Percentiles rank a stretch among this genome's conserved stretches.
Evolutionary conservation across 2,329 filamentous ascomycete genomes (phyloP).

Genomic region (Parastagonospora avenae): DNA sequence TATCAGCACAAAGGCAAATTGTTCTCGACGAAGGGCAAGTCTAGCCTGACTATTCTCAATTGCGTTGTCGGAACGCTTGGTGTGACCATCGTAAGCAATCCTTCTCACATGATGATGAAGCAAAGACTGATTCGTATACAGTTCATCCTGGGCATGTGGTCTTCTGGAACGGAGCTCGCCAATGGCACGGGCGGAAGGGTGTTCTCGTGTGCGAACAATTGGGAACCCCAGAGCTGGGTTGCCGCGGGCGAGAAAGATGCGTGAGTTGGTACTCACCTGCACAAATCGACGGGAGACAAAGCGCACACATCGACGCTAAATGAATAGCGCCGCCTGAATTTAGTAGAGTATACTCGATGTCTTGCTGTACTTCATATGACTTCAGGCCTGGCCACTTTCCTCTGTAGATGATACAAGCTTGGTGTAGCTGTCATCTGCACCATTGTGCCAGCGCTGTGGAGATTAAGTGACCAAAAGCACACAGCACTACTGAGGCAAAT

Average conservation of each 20-base stretch:
- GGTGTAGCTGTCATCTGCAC: no score
- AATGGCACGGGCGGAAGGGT: conserved; percentile 29
- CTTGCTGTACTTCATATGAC: no score
- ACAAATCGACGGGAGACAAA: no score
- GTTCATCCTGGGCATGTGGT: conserved; percentile 38
- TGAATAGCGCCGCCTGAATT: no score
- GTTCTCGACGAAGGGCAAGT: conserved; percentile 50
- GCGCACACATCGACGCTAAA: no score
- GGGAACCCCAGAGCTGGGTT: conserved; percentile 25
- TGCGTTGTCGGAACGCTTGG: conserved; percentile 46
- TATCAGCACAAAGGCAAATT: conserved; percentile 53
- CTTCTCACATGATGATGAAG: neutral
- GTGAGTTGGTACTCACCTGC: neutral
- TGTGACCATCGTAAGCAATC: conserved; percentile 30
- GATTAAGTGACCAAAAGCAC: no score
- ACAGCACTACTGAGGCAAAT: no score
- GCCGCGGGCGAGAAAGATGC: neutral
- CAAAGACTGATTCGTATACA: conserved; percentile 4
- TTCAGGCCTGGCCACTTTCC: no score
- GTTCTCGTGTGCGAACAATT: conserved; percentile 40
- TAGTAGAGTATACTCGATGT: no score
- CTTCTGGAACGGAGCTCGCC: conserved; percentile 29
- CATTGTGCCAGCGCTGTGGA: no score
- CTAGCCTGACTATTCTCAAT: conserved; percentile 53
- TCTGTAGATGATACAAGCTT: no score